Conservation (phyloP, 169 alveolate genomes). For the Plasmodium cynomolgi region DNA sequence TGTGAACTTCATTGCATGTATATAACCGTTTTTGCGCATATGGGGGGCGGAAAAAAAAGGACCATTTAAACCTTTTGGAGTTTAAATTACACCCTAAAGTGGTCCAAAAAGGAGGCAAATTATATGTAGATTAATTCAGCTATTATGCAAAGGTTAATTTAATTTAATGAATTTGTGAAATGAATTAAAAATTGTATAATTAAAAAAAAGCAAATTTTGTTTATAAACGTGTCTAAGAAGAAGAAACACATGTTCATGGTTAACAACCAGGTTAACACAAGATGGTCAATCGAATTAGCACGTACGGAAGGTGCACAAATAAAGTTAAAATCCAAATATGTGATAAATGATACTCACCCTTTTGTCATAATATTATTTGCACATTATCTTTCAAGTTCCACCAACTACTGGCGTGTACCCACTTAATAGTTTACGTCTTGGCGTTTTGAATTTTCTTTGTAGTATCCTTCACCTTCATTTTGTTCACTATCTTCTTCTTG, state of each 20-base stretch:
- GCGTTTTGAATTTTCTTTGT: conserved; percentile 32
- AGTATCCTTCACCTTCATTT: conserved; percentile 12
- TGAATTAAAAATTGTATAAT: background rate
- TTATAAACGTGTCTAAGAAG: background rate
- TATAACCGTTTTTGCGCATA: background rate
- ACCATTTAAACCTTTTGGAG: background rate
- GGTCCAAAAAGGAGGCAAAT: background rate
- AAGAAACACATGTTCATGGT: background rate
- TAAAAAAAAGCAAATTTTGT: background rate
- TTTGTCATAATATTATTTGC: background rate
- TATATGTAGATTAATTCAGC: background rate
- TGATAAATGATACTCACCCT: background rate
- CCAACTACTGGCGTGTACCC: background rate
- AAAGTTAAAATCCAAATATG: background rate
- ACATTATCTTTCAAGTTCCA: conserved; percentile 1
- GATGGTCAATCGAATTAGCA: background rate
- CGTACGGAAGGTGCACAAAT: background rate
- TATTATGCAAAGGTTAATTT: background rate
- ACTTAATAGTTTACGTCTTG: conserved; percentile 26
- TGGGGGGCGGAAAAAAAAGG: background rate
- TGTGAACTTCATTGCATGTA: background rate
- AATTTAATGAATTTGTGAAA: background rate
- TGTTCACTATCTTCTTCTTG: conserved; percentile 31
- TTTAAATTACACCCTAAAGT: conserved; percentile 2
- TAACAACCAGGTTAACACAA: background rate